phyloP scores from a whole-genome alignment of 1,139 yeast genomes.

The Yamadazyma sp. region DNA sequence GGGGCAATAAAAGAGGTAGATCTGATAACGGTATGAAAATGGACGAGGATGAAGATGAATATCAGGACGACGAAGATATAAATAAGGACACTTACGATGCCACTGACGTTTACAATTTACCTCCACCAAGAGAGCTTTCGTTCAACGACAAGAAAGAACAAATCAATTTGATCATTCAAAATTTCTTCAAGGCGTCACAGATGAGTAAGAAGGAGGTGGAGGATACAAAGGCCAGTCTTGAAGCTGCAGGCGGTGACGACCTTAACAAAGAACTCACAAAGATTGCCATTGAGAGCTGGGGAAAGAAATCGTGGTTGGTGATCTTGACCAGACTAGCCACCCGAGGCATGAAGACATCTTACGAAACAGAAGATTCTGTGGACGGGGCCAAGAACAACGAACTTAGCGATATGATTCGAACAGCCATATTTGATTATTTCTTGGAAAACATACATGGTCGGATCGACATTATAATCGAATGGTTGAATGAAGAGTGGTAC shows the following conservation, averaged over 20 bases:
- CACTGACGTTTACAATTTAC: conserved; percentile 53
- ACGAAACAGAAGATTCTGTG: conserved; percentile 17
- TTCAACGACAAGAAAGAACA: conserved; percentile 55
- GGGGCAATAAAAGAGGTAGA: conserved; percentile 7
- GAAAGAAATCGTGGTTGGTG: conserved; percentile 72
- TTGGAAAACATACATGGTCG: conserved; percentile 71
- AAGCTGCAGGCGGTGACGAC: conserved; percentile 10
- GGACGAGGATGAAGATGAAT: conserved; percentile 27
- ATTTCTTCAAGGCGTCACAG: conserved; percentile 52
- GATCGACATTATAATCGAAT: conserved; percentile 78
- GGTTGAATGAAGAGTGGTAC: conserved; percentile 98
- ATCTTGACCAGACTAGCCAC: conserved; percentile 78
- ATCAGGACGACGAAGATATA: conserved; percentile 40
- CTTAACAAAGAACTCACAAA: conserved; percentile 44
- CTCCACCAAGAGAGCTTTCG: conserved; percentile 54
- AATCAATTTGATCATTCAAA: conserved; percentile 49
- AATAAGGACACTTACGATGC: conserved; percentile 36
- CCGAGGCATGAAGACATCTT: conserved; percentile 58
- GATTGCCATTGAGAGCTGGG: conserved; percentile 64
- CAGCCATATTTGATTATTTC: conserved; percentile 70
- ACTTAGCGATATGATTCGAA: conserved; percentile 63
- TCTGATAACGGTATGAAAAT: conserved; percentile 9
- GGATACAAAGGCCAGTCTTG: conserved; percentile 17
- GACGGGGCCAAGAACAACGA: conserved; percentile 30
- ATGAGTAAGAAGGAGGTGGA: conserved; percentile 22